A percentile compares a stretch with the other conserved stretches of the same genome.
Conservation (phyloP, 2,329 filamentous ascomycete species). For the Helotiales sp. region DNA sequence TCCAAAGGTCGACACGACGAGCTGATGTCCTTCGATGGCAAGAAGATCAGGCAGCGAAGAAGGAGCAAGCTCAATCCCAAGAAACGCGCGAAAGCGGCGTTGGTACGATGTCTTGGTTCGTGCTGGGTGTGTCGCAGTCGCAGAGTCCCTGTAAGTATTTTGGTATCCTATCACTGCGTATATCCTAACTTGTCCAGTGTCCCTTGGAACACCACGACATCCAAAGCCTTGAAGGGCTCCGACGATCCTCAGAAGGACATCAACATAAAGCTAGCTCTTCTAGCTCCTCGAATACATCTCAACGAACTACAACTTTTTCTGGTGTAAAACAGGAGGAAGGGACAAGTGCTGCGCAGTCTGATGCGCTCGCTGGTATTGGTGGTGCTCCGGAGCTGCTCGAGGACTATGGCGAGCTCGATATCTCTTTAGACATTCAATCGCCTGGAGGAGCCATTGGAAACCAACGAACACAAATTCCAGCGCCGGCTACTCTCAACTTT, state of each 20-base stretch:
- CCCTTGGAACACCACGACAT: slow-evolving; percentile 33
- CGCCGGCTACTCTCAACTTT: slow-evolving; percentile 2
- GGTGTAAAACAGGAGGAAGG: slow-evolving; percentile 8
- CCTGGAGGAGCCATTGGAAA: slow-evolving; percentile 11
- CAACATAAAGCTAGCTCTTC: slow-evolving; percentile 12
- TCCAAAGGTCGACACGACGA: slow-evolving; percentile 17
- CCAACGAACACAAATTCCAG: slow-evolving; percentile 12
- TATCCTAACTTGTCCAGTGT: slow-evolving; percentile 25
- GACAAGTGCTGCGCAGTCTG: slow-evolving; percentile 10
- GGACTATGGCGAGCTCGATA: slow-evolving; percentile 1
- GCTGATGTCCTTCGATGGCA: slow-evolving; percentile 27
- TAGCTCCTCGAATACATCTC: slow-evolving; percentile 13
- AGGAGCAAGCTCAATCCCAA: slow-evolving; percentile 25
- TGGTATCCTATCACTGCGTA: background rate
- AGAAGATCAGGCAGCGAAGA: slow-evolving; percentile 20
- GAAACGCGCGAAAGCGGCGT: slow-evolving; percentile 30
- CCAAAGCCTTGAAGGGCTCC: slow-evolving; percentile 22
- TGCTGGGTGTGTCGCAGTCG: slow-evolving; percentile 26
- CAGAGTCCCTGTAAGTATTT: slow-evolving; percentile 22
- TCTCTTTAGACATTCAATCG: slow-evolving; percentile 20
- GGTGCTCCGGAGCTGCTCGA: slow-evolving; percentile 1
- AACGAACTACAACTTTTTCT: slow-evolving; percentile 8
- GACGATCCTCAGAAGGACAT: slow-evolving; percentile 4
- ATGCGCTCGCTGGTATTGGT: slow-evolving; percentile 27
- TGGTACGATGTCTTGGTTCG: slow-evolving; percentile 30